Percentiles rank a stretch among this genome's conserved stretches.
phyloP scores from a whole-genome alignment of 768 basidiomycete genomes.

The Auricularia sp. region DNA sequence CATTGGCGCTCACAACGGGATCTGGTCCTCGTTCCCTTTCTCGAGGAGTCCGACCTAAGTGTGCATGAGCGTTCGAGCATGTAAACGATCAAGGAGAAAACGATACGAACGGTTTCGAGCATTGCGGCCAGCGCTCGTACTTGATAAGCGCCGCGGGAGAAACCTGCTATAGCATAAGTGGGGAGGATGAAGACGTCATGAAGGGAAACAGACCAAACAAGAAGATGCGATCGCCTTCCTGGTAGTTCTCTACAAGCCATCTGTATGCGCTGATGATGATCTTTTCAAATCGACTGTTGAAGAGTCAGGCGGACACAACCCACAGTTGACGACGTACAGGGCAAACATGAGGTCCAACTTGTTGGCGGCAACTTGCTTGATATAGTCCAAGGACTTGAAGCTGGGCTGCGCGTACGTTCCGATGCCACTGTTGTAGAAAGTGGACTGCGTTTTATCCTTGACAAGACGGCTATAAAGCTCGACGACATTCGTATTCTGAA shows the following conservation, averaged over 20 bases:
- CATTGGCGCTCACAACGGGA: conserved; percentile 31
- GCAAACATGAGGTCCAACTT: conserved; percentile 28
- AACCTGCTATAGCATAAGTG: no score
- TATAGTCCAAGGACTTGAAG: conserved; percentile 11
- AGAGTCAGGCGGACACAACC: no score
- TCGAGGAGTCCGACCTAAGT: conserved; percentile 35
- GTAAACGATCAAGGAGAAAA: no score
- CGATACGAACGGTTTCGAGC: no score
- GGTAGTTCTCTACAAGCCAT: conserved; percentile 33
- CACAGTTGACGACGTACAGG: conserved; percentile 22
- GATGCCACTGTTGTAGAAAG: conserved; percentile 33
- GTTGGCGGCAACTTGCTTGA: conserved; percentile 15
- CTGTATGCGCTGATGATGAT: conserved; percentile 27
- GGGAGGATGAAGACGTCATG: not conserved
- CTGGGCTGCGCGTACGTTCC: conserved; percentile 24
- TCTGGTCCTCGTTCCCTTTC: conserved; percentile 31
- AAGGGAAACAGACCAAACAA: conserved; percentile 27
- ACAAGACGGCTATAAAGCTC: conserved; percentile 28
- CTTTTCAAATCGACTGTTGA: conserved; percentile 24
- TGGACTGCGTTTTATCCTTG: conserved; percentile 25
- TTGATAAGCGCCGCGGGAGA: conserved; percentile 40
- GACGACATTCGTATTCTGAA: conserved; percentile 36
- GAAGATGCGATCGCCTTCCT: conserved; percentile 28
- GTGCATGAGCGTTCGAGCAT: no score
- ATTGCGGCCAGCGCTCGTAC: conserved; percentile 33